A percentile compares a stretch with the other conserved stretches of the same genome.
Conservation (phyloP, 83 land plant genomes). For the Isoetes engelmannii region DNA sequence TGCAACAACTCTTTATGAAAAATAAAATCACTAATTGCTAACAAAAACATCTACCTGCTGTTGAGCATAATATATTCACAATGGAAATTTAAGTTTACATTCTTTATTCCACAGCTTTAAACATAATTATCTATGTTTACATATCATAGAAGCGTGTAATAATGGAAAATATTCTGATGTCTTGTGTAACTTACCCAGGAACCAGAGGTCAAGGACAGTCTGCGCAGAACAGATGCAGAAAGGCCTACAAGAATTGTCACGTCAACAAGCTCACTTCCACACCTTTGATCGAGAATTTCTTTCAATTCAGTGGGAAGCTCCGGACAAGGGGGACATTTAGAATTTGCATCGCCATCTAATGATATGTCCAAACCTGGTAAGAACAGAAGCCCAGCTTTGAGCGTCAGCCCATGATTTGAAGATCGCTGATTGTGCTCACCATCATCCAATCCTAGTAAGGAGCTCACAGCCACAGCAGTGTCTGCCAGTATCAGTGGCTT, state of each 20-base stretch:
- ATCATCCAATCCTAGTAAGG: constrained; percentile 1
- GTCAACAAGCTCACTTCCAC: neutral
- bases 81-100: no score
- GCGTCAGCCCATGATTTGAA: constrained; percentile 18
- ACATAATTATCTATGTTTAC: no score
- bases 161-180: no score
- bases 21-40: no score
- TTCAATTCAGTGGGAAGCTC: neutral
- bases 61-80: no score
- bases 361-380: neutral
- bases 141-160: no score
- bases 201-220: constrained; percentile 42
- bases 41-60: no score
- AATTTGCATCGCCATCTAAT: neutral
- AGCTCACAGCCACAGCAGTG: constrained; percentile 39
- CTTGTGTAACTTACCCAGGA: constrained; percentile 39
- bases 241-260: constrained; percentile 19
- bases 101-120: no score
- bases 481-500: constrained; percentile 40
- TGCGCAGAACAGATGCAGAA: constrained; percentile 40
- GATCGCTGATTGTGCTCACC: constrained; percentile 23
- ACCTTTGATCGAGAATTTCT: neutral
- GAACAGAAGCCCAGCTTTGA: constrained; percentile 10
- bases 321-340: no score
- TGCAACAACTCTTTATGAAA: no score